Base-by-base conservation (phyloP, 768 basidiomycete genomes). In the Mrakia frigida region DNA sequence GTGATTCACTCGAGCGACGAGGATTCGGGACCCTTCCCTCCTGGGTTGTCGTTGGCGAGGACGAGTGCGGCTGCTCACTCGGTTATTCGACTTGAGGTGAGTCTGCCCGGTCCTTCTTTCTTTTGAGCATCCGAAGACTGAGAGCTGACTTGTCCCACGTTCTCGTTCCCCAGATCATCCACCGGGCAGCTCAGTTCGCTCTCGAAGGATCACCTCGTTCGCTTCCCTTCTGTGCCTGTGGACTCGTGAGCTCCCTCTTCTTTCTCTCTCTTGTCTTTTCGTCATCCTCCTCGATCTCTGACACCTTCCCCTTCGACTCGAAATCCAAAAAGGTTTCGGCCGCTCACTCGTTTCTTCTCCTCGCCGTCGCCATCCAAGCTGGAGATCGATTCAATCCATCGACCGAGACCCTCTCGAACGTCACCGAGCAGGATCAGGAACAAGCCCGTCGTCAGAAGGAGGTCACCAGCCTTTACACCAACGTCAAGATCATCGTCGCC, bases 221-320 rank as follows among this genome's bases (percentile, higher is more conserved):
- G 1, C 68, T 75, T 33, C 76, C 70, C n/a, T 73, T 77, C 43
- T 77, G 76, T 53, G 71, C 71, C 3, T 77, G 76, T 46, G 76
- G 76, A 1, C 63, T 77, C 35, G 59, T 73, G 76, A 70, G 69
- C 9, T 31, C 43, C 9, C 39, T 28, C 2, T 53, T 31, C 18
- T 11, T 6, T 10, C 53, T n/a, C 52, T 7, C 39, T n/a, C n/a
- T n/a, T n/a, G n/a, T 46, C 68, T 10, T 43, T 23, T n/a, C 37
- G 21, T 21, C 39, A 4, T 4, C 13, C 37, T 37, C 43, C 10
- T 53, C 9, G 35, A 35, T 28, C 25, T 14, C 35, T 63, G 28
- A 63, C 61, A 28, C 33, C 23, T 31, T 14, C 25, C 9, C 18
- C 11, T n/a, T 53, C 61, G 4, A 16, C 31, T 63, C 61, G 35